Evolutionary conservation across 2,329 filamentous ascomycete species (phyloP).

Genomic region (Xylaria digitata): DNA sequence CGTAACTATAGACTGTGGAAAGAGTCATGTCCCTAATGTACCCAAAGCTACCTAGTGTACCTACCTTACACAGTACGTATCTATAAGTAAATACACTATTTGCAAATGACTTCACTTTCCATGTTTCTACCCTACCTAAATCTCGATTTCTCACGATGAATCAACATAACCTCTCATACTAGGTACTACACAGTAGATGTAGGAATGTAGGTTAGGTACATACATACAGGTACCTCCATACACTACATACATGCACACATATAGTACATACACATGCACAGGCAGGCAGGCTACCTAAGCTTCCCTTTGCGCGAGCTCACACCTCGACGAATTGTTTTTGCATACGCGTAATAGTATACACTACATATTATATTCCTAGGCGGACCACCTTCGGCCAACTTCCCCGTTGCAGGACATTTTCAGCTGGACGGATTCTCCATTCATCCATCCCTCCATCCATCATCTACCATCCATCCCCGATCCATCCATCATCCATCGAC

Average conservation of each 20-base stretch:
- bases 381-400: not conserved
- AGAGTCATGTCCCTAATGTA: too few species aligned
- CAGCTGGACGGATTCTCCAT: not conserved
- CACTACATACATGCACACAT: not conserved
- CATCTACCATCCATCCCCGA: too few species aligned
- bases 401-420: not conserved
- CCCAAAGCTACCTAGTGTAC: too few species aligned
- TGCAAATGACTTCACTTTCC: too few species aligned
- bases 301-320: conserved; percentile 12
- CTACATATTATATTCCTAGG: not conserved
- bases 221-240: conserved; percentile 15
- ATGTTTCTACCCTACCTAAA: too few species aligned
- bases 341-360: not conserved
- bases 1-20: too few species aligned
- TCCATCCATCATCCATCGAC: too few species aligned
- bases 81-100: too few species aligned
- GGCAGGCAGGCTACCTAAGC: too few species aligned
- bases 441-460: conserved; percentile 3
- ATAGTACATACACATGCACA: not conserved
- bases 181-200: too few species aligned
- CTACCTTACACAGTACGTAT: too few species aligned
- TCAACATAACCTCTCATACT: too few species aligned
- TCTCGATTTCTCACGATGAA: not conserved
- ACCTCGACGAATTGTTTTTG: not conserved
- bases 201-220: not conserved